These are phyloP conservation scores for Arachis monticola DNA, from an alignment of 331 rosid species.

Conservation along the genomic window DNA sequence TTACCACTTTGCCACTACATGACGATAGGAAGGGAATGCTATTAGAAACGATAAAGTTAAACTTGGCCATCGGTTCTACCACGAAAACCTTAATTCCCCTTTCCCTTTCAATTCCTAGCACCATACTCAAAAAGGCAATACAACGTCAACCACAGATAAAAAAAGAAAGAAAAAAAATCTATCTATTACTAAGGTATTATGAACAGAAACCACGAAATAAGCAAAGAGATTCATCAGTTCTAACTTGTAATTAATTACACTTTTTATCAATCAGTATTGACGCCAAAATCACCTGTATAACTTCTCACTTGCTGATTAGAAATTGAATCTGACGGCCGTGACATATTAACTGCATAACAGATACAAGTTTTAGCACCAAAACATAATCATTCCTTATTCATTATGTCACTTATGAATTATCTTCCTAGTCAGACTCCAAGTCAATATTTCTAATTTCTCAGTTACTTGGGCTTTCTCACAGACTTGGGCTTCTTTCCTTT, in stretches of 20 bases:
- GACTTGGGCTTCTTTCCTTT: slow-evolving; percentile 82
- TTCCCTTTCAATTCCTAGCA: background rate
- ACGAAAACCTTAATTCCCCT: background rate
- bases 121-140: background rate
- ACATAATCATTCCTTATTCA: slow-evolving; percentile 7
- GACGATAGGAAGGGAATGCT: background rate
- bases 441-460: background rate
- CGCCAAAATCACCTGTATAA: slow-evolving; percentile 27
- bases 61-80: background rate
- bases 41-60: background rate
- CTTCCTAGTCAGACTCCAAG: background rate
- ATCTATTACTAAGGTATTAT: no score
- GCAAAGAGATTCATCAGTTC: slow-evolving; percentile 31
- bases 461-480: slow-evolving; percentile 63
- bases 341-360: slow-evolving; percentile 39
- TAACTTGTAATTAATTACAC: slow-evolving; percentile 1
- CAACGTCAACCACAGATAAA: no score
- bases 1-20: background rate
- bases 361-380: slow-evolving; percentile 21
- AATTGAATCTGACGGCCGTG: slow-evolving; percentile 23
- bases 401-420: background rate
- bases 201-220: slow-evolving; percentile 15
- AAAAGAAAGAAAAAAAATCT: no score
- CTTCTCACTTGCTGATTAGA: slow-evolving; percentile 14
- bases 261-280: slow-evolving; percentile 27